These are phyloP conservation scores for Colletotrichum lupini DNA, from an alignment of 2,329 filamentous ascomycete species.

Conservation along the genomic window DNA sequence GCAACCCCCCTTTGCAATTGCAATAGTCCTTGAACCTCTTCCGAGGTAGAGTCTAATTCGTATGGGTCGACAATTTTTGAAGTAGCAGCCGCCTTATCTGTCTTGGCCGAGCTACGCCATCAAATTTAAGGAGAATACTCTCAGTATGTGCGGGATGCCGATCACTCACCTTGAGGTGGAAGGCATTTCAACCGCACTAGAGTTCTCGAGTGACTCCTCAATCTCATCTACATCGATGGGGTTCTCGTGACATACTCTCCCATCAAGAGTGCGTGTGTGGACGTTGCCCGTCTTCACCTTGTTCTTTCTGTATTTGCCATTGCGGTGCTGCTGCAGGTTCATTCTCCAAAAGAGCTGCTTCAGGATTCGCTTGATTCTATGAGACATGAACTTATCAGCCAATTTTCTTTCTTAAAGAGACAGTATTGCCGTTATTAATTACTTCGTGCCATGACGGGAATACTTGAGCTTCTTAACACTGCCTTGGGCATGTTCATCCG, in stretches of 20 bases:
- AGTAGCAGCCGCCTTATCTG: no score
- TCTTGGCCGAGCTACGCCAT: no score
- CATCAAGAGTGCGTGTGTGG: background rate
- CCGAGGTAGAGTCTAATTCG: no score
- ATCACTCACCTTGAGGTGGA: background rate
- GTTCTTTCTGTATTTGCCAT: conserved; percentile 14
- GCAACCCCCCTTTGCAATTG: no score
- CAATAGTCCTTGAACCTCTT: no score
- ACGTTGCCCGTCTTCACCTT: background rate
- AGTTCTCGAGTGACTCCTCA: background rate
- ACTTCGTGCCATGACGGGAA: background rate
- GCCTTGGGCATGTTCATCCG: background rate
- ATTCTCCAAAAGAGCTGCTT: conserved; percentile 31
- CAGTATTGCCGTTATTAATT: background rate
- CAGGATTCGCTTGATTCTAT: conserved; percentile 13
- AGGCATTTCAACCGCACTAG: background rate
- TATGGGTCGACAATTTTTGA: no score
- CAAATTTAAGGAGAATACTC: no score
- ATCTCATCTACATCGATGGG: background rate
- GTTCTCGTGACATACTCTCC: background rate
- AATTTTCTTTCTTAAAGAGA: no score
- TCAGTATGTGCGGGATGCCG: no score
- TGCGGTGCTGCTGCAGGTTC: conserved; percentile 23
- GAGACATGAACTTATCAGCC: background rate
- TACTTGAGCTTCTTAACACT: conserved; percentile 3